Evolutionary conservation across 768 basidiomycete species (phyloP), one percentile per base, ranked within the genome.

Genomic region (Botryobasidium botryosum): DNA sequence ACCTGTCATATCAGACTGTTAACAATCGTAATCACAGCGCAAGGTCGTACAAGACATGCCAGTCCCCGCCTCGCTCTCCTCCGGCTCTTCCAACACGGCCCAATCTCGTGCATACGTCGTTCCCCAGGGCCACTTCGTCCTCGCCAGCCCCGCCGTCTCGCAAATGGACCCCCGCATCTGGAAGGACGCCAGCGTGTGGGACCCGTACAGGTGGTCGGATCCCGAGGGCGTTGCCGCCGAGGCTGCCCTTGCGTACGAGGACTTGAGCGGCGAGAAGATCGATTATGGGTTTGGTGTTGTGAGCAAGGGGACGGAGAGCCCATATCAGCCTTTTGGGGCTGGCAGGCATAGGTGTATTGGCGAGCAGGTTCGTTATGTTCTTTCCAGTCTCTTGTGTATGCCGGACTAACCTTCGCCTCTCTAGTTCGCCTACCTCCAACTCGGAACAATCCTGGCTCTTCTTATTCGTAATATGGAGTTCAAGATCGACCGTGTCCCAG

Each of bases 281-380:
- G 94, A 99, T 61, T 99, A 80, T 56, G 94, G 94, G 2, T 99
- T 86, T 60, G 94, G 94, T 43, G 74, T 78, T 49, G 83, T 99
- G 42, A 85, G 80, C 66, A 96, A 96, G 65, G 91, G 91, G 40
- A 96, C 91, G 5, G 85, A 91, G 46, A 85, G 80, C 53, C 87
- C 86, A 40, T 96, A 97, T 60, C 85, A 94, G 59, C 94, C 94
- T 2, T 99, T 99, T 55, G 94, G 94, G 50, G 92, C 94, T 42
- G 94, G 94, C 24, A 71, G 84, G 55, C 92, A 96, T 65, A 70
- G 91, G 51, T 97, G 86, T 61, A 91, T 96, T 49, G 86, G 88
- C 51, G 88, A 91, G 64, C 81, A 79, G 65, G 78, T 77, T 37
- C 4, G 53, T 53, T 20, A 6, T 13, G 12, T 44, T 36, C 20